Evolutionary conservation across 345 rosid genomes (phyloP).

Genomic region (Psidium guajava): DNA sequence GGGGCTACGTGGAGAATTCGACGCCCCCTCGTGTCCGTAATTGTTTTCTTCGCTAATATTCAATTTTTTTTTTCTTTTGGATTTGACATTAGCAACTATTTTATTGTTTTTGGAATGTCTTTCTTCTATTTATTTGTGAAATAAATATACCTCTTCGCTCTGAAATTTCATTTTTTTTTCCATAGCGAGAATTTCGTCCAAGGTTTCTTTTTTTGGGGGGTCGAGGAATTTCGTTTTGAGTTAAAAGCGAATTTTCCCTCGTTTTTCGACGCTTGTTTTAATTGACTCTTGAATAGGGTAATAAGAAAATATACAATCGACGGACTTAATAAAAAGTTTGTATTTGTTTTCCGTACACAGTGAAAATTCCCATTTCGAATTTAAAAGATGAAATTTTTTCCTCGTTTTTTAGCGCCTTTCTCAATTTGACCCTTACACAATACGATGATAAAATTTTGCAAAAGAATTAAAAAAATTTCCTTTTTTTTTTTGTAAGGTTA

Average conservation of each 20-base stretch:
- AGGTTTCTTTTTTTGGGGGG: too few relatives aligned
- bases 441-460: rapidly evolving
- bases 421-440: neutral
- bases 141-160: too few relatives aligned
- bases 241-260: too few relatives aligned
- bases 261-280: neutral
- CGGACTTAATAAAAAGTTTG: neutral
- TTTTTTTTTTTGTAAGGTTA: too few relatives aligned
- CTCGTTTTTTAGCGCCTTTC: neutral
- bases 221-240: too few relatives aligned
- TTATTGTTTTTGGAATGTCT: neutral
- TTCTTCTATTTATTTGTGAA: neutral
- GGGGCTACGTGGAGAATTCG: neutral
- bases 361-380: neutral
- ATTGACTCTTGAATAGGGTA: neutral
- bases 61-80: neutral
- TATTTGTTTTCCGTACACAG: neutral
- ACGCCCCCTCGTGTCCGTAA: neutral
- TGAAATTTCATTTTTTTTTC: too few relatives aligned
- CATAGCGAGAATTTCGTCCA: too few relatives aligned
- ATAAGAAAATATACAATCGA: neutral
- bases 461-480: too few relatives aligned
- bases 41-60: neutral
- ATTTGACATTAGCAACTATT: neutral
- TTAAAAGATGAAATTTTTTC: neutral